Percentiles rank a stretch among this genome's conserved stretches.
phyloP scores from a whole-genome alignment of 192 early-diverging fungal genomes.

The Backusella psychrophila region DNA sequence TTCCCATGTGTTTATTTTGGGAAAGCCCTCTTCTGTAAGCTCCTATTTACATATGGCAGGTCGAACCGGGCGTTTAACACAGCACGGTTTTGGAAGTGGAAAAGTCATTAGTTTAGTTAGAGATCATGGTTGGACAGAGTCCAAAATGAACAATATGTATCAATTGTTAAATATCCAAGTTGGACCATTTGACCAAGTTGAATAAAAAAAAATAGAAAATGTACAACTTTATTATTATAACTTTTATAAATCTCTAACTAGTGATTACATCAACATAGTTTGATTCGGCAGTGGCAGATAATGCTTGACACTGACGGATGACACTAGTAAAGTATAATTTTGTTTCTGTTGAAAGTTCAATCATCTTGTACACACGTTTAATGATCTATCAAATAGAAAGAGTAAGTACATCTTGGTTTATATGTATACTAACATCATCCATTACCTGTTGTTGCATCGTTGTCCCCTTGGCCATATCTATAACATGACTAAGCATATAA shows the following conservation, averaged over 20 bases:
- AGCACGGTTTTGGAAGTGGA: slow-evolving; percentile 31
- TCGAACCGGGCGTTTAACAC: slow-evolving; percentile 76
- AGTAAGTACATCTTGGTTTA: background rate
- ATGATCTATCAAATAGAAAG: slow-evolving; percentile 7
- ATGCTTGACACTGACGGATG: background rate
- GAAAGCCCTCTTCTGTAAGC: slow-evolving; percentile 60
- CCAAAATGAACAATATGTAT: slow-evolving; percentile 41
- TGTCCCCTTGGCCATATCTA: background rate
- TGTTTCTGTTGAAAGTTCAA: slow-evolving; percentile 1
- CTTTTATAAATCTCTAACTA: background rate
- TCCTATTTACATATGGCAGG: slow-evolving; percentile 91
- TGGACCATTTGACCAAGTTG: slow-evolving; percentile 15
- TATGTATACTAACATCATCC: too few species aligned
- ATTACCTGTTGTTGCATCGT: background rate
- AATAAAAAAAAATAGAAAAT: slow-evolving; percentile 11
- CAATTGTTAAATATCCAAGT: slow-evolving; percentile 28
- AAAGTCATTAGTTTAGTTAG: slow-evolving; percentile 50
- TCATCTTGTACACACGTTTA: slow-evolving; percentile 15
- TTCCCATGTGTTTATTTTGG: slow-evolving; percentile 82
- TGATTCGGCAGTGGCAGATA: background rate
- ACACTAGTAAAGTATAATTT: slow-evolving; percentile 1
- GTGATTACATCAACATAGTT: background rate
- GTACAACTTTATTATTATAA: background rate
- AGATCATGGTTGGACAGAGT: slow-evolving; percentile 42
- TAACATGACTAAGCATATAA: slow-evolving; percentile 6